Conservation (phyloP, 768 basidiomycete genomes). For the Pholiota conissans region DNA sequence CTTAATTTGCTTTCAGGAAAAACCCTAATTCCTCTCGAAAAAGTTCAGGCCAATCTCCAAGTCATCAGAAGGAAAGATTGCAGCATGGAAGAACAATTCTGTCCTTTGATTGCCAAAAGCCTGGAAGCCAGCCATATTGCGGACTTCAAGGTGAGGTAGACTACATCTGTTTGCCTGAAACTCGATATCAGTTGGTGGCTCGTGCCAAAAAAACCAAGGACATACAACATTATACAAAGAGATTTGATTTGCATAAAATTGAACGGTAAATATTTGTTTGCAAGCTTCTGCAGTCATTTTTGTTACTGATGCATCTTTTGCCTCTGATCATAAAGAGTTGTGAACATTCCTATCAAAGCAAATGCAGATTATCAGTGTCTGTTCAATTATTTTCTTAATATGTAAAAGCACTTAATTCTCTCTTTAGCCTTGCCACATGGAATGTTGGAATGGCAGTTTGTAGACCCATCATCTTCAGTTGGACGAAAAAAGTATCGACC, state of each 20-base stretch:
- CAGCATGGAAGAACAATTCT: slow-evolving; percentile 25
- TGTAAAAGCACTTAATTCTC: neutral
- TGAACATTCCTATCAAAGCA: slow-evolving; percentile 54
- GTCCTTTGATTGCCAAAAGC: slow-evolving; percentile 35
- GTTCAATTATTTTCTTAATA: slow-evolving; percentile 10
- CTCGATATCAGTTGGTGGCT: slow-evolving; percentile 47
- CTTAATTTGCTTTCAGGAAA: slow-evolving; percentile 28
- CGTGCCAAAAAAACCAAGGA: slow-evolving; percentile 45
- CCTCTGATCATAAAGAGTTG: slow-evolving; percentile 57
- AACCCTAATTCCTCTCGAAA: slow-evolving; percentile 27
- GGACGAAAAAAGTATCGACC: slow-evolving; percentile 51
- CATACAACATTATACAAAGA: slow-evolving; percentile 69
- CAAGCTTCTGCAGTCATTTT: too few species aligned
- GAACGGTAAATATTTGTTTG: slow-evolving; percentile 53
- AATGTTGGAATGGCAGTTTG: slow-evolving; percentile 59
- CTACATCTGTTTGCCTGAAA: slow-evolving; percentile 36
- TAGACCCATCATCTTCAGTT: slow-evolving; percentile 58
- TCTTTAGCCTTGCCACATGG: slow-evolving; percentile 40
- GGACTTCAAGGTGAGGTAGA: slow-evolving; percentile 31
- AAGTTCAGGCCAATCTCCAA: slow-evolving; percentile 8
- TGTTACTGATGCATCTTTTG: too few species aligned
- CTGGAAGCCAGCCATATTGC: slow-evolving; percentile 30
- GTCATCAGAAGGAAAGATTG: slow-evolving; percentile 19
- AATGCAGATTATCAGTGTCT: slow-evolving; percentile 69
- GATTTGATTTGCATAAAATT: slow-evolving; percentile 49